These are phyloP conservation scores for Cercospora sp. DNA, from an alignment of 2,329 filamentous ascomycete genomes.

Conservation along the genomic window DNA sequence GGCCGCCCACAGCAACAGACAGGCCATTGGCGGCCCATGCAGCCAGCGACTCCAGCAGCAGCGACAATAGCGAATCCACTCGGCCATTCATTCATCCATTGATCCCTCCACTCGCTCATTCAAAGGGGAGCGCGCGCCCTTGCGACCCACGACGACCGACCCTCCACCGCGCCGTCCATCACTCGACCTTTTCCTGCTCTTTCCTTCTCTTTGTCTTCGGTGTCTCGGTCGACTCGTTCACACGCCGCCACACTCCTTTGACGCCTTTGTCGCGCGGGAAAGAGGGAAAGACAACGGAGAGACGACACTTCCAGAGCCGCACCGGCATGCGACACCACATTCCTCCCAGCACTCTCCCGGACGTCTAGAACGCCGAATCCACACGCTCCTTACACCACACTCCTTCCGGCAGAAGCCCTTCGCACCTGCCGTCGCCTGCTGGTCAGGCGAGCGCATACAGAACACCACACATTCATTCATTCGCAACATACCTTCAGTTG, in stretches of 20 bases:
- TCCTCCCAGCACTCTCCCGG: conserved; percentile 18
- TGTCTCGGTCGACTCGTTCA: background rate
- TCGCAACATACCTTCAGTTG: background rate
- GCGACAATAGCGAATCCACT: background rate
- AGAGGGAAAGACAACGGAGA: background rate
- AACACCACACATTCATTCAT: conserved; percentile 4
- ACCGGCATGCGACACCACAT: conserved; percentile 20
- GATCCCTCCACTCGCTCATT: background rate
- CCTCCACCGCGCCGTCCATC: background rate
- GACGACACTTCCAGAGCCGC: background rate
- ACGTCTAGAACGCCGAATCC: conserved; percentile 15
- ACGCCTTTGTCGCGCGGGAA: conserved; percentile 14
- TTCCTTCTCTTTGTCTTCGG: background rate
- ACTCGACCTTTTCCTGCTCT: background rate
- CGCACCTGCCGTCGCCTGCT: conserved; percentile 20
- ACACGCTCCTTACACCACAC: conserved; percentile 15
- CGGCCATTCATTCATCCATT: background rate
- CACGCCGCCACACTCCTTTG: background rate
- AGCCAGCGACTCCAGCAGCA: background rate
- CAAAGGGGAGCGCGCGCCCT: conserved; percentile 2
- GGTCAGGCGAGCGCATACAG: conserved; percentile 21
- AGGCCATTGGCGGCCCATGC: background rate
- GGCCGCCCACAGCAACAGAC: background rate
- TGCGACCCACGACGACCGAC: conserved; percentile 1
- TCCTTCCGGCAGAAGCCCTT: conserved; percentile 8